Evolutionary conservation across 192 early-diverging fungal species (phyloP).

Genomic region (Neocallimastix lanati): DNA sequence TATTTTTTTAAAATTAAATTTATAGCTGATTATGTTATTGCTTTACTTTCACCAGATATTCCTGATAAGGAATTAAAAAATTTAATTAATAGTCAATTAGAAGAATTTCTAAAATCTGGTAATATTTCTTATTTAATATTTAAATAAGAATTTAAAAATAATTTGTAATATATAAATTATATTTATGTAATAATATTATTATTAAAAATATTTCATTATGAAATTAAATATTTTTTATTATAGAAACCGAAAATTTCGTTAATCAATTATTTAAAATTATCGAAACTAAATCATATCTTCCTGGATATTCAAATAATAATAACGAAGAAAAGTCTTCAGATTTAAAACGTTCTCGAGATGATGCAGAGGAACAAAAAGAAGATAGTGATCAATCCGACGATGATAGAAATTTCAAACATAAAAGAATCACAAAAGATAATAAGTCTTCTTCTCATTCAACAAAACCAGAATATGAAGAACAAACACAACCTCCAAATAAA

Average conservation of each 20-base stretch:
- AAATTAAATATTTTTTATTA: too few relatives aligned
- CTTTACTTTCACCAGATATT: constrained; percentile 52
- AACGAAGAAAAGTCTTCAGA: constrained; percentile 6
- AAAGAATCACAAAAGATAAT: background rate
- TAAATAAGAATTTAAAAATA: too few relatives aligned
- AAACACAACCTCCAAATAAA: background rate
- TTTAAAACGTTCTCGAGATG: background rate
- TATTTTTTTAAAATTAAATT: too few relatives aligned
- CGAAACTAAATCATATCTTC: constrained; percentile 18
- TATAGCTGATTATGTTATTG: constrained; percentile 46
- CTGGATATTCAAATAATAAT: constrained; percentile 1
- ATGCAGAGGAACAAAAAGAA: background rate
- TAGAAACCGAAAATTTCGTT: constrained; percentile 54
- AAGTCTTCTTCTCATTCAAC: background rate
- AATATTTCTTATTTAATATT: too few relatives aligned
- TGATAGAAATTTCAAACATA: constrained; percentile 51
- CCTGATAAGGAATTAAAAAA: constrained; percentile 29
- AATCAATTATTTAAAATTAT: constrained; percentile 31
- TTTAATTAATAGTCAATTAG: constrained; percentile 38
- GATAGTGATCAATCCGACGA: constrained; percentile 38
- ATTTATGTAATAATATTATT: too few relatives aligned
- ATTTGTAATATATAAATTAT: too few relatives aligned
- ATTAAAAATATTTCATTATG: too few relatives aligned
- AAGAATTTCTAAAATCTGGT: constrained; percentile 56
- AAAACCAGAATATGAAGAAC: background rate